Base-by-base conservation (phyloP, 1,284 basidiomycete species). In the Abortiporus biennis region DNA sequence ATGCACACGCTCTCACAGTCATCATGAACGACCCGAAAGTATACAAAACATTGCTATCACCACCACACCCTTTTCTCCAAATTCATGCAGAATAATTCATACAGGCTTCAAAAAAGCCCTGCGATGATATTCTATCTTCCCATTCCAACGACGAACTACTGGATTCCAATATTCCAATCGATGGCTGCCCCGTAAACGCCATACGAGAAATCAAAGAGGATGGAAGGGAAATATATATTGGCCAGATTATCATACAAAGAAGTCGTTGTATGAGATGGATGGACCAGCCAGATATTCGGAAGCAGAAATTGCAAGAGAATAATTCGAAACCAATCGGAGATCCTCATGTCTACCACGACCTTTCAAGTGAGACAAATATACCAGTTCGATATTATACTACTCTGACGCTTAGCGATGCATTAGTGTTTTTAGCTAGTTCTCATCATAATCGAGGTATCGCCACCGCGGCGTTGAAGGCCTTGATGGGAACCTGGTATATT, bases 381-480 rank as follows among this genome's bases (percentile, higher is more conserved):
- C 4, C 23, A 9, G 19, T 46, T 75, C 74, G 74, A 54, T 75
- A 66, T 47, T n/a, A n/a, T n/a, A n/a, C n/a, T n/a, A n/a, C n/a
- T n/a, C n/a, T n/a, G n/a, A n/a, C n/a, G n/a, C n/a, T n/a, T n/a
- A n/a, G n/a, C n/a, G n/a, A n/a, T n/a, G n/a, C n/a, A n/a, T n/a
- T n/a, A n/a, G n/a, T n/a, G n/a, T n/a, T n/a, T n/a, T 56, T 78
- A 31, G 65, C 64, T 11, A 63, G 72, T 6, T 68, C 66, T 24
- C 67, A 78, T 50, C 78, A 80, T 45, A 64, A 76, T 17, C 63
- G 61, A 46, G 79, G 79, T 0, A 79, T 82, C 44, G 83, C 83
- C 78, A 68, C 70, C 19, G 73, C 71, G 17, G 76, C 65, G 0
- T 52, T 81, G 24, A 54, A 56, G 8, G 65, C 66, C 5, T 36